Base-by-base conservation (phyloP, 208 protist species). In the Acanthamoeba castellanii region DNA sequence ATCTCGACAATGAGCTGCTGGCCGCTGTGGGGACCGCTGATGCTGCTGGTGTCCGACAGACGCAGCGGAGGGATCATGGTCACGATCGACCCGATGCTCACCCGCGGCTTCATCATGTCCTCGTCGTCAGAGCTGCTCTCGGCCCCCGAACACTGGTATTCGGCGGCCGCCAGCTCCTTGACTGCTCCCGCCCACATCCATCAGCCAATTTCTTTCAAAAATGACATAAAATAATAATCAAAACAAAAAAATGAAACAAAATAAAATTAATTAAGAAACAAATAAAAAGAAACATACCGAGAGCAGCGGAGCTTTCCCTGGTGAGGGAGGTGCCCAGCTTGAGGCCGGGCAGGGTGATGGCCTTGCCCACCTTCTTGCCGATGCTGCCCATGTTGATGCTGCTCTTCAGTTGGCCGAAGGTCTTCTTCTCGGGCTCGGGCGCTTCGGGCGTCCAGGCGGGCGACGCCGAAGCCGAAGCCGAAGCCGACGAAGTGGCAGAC, bases 321-420 rank as follows among this genome's bases (percentile, higher is more conserved):
- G 16, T 66, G 20, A 66, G 59, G 22, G 59, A 66, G 59, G 59
- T 20, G 59, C 59, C 59, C 59, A 78, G 74, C 74, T 82, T 82
- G 74, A 82, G 32, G 0, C 74, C 74, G 25, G 74, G 74, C 2
- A 82, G 45, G 34, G 74, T 82, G 74, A 82, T 82, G 45, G 74
- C 74, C 74, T 82, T 82, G 74, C 74, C 74, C 74, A 82, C 9
- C 74, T 82, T 82, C 74, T 82, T 82, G 32, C 74, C 74, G 74
- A 82, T 82, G 74, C 74, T 82, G 42, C 74, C 74, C 74, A 72
- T 72, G 66, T 45, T 82, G 45, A 82, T 82, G 45, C 74, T 82
- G 45, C 74, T 82, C 74, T 82, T 82, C 18, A 82, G 74, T 11
- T 82, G 74, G 25, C 25, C 25, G 74, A 82, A 82, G 13, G 34